phyloP scores from a whole-genome alignment of 1,139 yeast species.

The Pneumocystis murina region DNA sequence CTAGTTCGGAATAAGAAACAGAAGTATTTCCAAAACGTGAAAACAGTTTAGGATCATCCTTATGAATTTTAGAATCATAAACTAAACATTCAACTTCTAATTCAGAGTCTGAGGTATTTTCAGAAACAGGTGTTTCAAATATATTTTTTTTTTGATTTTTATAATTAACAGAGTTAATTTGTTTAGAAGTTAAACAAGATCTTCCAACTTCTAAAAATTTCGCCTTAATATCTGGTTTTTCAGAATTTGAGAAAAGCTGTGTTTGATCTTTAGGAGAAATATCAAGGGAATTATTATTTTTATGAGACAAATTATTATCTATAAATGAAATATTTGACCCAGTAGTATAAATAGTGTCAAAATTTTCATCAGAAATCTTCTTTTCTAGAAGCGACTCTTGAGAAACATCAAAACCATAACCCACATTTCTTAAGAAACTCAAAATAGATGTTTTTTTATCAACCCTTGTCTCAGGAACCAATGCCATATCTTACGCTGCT shows the following conservation, averaged over 20 bases:
- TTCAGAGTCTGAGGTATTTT: background rate
- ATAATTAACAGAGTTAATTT: slow-evolving; percentile 6
- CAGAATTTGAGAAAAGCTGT: background rate
- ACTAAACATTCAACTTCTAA: background rate
- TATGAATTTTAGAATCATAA: background rate
- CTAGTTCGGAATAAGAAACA: slow-evolving; percentile 4
- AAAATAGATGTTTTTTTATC: slow-evolving; percentile 17
- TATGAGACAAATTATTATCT: background rate
- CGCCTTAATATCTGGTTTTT: background rate
- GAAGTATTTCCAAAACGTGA: background rate
- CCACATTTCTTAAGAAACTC: slow-evolving; percentile 13
- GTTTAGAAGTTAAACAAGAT: background rate
- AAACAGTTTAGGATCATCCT: background rate
- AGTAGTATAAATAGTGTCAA: slow-evolving; percentile 5
- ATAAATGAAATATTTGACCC: background rate
- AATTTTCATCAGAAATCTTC: slow-evolving; percentile 7
- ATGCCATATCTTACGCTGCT: slow-evolving; percentile 14
- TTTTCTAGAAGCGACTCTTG: background rate
- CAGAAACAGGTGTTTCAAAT: background rate
- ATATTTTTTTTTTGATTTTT: slow-evolving; percentile 2
- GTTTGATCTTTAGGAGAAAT: background rate
- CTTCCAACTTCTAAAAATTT: background rate
- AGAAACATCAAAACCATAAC: background rate
- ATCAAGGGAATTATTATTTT: slow-evolving; percentile 4
- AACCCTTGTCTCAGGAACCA: slow-evolving; percentile 19